A percentile compares a stretch with the other conserved stretches of the same genome.
Conservation (phyloP, 805 yeast genomes). For the Ogataea ganodermae region DNA sequence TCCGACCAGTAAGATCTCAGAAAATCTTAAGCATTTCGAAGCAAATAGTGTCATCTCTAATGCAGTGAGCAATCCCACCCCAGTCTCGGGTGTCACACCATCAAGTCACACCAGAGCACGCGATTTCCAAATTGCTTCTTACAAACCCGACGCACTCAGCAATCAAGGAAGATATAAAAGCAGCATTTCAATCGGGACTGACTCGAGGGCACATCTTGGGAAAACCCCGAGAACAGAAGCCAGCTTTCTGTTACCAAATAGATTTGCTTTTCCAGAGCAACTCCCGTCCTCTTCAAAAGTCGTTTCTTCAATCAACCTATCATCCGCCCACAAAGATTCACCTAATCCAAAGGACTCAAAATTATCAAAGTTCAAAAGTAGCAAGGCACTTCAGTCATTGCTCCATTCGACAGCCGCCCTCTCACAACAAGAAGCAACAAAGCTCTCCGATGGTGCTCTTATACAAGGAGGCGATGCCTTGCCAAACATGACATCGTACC, state of each 20-base stretch:
- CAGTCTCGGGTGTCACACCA: slow-evolving; percentile 25
- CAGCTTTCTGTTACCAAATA: too few relatives aligned
- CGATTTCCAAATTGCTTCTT: neutral
- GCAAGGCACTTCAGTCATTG: slow-evolving; percentile 28
- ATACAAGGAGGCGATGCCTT: slow-evolving; percentile 3
- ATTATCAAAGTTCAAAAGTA: slow-evolving; percentile 26
- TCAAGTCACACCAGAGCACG: slow-evolving; percentile 10
- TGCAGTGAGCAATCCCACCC: slow-evolving; percentile 17
- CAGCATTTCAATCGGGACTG: neutral
- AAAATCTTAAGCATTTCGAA: neutral
- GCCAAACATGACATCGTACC: slow-evolving; percentile 52
- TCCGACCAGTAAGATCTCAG: neutral
- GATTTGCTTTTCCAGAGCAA: neutral
- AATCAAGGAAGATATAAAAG: neutral
- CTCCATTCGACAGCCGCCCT: slow-evolving; percentile 24
- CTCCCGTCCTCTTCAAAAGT: too few relatives aligned
- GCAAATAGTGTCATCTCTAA: neutral
- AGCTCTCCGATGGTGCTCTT: slow-evolving; percentile 3
- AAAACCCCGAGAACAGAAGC: neutral
- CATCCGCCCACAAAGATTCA: neutral
- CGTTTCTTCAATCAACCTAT: neutral
- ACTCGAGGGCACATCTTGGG: neutral
- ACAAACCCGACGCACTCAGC: neutral
- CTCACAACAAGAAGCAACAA: slow-evolving; percentile 7
- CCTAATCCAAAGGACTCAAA: slow-evolving; percentile 21